Percentiles rank a stretch among this genome's conserved stretches.
These are phyloP conservation scores for Pseudogymnoascus sp. DNA, from an alignment of 2,329 filamentous ascomycete species.

Conservation along the genomic window DNA sequence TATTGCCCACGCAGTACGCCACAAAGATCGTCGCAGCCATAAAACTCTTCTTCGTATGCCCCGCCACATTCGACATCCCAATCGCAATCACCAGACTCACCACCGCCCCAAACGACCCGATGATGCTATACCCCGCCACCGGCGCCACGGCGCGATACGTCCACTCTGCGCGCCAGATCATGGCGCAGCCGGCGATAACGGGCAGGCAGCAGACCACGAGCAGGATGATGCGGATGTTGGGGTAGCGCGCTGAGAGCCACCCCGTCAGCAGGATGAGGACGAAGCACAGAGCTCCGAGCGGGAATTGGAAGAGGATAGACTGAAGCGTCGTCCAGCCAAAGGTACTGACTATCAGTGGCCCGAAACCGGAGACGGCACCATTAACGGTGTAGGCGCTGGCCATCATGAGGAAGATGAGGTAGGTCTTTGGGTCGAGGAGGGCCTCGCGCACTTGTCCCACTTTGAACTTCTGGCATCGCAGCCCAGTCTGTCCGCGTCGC, in stretches of 20 bases:
- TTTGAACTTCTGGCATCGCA: constrained; percentile 54
- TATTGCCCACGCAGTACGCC: constrained; percentile 68
- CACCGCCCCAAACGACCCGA: constrained; percentile 63
- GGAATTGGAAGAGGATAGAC: constrained; percentile 66
- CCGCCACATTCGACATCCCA: constrained; percentile 61
- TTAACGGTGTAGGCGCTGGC: constrained; percentile 52
- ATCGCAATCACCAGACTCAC: constrained; percentile 52
- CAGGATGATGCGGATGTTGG: constrained; percentile 56
- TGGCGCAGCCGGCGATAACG: constrained; percentile 63
- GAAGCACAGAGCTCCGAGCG: constrained; percentile 59
- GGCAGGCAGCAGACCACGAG: constrained; percentile 60
- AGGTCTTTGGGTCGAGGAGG: constrained; percentile 51
- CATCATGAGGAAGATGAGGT: constrained; percentile 59
- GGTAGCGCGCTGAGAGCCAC: constrained; percentile 50
- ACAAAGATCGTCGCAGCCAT: constrained; percentile 68
- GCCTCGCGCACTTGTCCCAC: constrained; percentile 48
- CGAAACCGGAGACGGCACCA: constrained; percentile 61
- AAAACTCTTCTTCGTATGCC: constrained; percentile 69
- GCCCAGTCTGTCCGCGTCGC: constrained; percentile 52
- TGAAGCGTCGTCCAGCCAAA: constrained; percentile 58
- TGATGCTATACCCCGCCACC: constrained; percentile 62
- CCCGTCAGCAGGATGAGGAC: constrained; percentile 58
- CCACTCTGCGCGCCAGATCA: constrained; percentile 61
- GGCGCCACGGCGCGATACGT: constrained; percentile 54
- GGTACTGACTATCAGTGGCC: constrained; percentile 61